Base-by-base conservation (phyloP, 768 basidiomycete species). In the Boletus rex-veris region DNA sequence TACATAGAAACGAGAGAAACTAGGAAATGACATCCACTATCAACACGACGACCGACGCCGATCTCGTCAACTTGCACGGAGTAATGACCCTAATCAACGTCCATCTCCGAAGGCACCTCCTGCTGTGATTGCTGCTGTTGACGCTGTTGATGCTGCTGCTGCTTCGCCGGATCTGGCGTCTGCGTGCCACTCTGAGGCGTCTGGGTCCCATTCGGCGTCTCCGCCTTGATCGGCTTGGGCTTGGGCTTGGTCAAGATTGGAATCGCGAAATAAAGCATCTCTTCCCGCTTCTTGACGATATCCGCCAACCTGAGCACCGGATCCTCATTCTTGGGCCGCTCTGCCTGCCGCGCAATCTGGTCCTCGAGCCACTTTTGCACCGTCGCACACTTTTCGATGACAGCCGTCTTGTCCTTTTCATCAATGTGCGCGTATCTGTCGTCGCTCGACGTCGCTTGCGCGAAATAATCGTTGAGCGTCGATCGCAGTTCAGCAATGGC, bases 311-410 rank as follows among this genome's bases (percentile, higher is more conserved):
- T 92, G 71, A 98, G 72, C 55, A 92, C 81, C 24, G 93, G 88
- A 68, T 95, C 87, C 51, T 86, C 84, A 68, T 90, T 88, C 85
- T 97, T 96, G 69, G 88, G 74, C 51, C 86, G 78, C 79, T 98
- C 96, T 8, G 81, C 78, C 79, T 98, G 97, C 62, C 86, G 77
- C 55, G 83, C 86, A 54, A 84, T 83, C 79, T 90, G 83, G 78
- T 99, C 95, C 65, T 97, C 91, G 52, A 99, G 80, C 97, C 96
- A 98, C 74, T 97, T 90, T 73, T 92, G 88, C 37, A 88, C 76
- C 10, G 85, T 92, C 48, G 90, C 97, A 52, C 86, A 86, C 71
- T 88, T 90, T 75, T 99, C 97, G 62, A 98, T 79, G 58, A 94
- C 84, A 44, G 75, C 68, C 75, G 92, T 83, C 73, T 86, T 90